A percentile compares a stretch with the other conserved stretches of the same genome.
These are phyloP conservation scores for Capsicum baccatum DNA, from an alignment of 257 asterid species.

Conservation along the genomic window DNA sequence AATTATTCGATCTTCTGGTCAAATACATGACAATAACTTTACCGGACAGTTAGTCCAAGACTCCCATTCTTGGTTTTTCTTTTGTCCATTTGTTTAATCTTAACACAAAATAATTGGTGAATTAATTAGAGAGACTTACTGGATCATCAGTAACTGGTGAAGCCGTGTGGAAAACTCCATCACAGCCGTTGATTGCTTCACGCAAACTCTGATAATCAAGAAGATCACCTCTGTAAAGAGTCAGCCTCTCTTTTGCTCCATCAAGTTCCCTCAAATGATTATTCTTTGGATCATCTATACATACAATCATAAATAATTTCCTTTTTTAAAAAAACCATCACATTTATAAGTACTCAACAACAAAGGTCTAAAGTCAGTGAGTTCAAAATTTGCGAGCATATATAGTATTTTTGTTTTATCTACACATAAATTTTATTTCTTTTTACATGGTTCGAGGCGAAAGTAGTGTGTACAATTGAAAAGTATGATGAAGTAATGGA, in stretches of 20 bases:
- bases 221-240: constrained; percentile 76
- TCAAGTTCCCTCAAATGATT: constrained; percentile 73
- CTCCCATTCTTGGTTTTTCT: not conserved
- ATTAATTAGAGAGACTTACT: constrained; percentile 44
- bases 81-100: not conserved
- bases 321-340: not conserved
- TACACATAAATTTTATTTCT: not conserved
- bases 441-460: not conserved
- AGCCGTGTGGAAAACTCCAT: constrained; percentile 97
- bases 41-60: too few species aligned
- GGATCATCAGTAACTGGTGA: constrained; percentile 96
- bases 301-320: not conserved
- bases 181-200: constrained; percentile 86
- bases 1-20: too few species aligned
- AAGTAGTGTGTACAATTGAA: not conserved
- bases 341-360: not conserved
- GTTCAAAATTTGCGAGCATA: not conserved
- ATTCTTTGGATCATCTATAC: constrained; percentile 82
- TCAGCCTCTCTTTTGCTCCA: constrained; percentile 86
- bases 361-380: not conserved
- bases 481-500: not conserved
- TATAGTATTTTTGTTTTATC: too few species aligned
- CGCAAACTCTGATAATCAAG: constrained; percentile 72
- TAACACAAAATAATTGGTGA: too few species aligned
- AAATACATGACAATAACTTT: too few species aligned